These are phyloP conservation scores for Tricholoma matsutake DNA, from an alignment of 768 basidiomycete species.

Conservation along the genomic window DNA sequence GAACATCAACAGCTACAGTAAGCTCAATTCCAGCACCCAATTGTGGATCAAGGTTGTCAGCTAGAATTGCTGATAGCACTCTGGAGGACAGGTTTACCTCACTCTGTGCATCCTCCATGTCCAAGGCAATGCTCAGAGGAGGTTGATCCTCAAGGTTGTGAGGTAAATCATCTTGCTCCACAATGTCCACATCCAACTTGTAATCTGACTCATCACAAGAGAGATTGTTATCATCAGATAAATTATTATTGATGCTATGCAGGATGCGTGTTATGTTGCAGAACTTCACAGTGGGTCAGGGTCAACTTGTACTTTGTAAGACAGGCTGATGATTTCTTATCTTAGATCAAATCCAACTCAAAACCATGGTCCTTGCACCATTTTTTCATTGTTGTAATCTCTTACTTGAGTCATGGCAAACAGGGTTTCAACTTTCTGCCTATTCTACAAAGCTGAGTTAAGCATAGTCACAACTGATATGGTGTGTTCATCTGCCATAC, in stretches of 20 bases:
- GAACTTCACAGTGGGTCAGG: neutral
- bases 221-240: neutral
- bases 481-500: conserved; percentile 38
- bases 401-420: conserved; percentile 22
- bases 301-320: neutral
- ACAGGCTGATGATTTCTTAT: neutral
- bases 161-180: neutral
- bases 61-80: neutral
- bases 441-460: conserved; percentile 27
- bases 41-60: neutral
- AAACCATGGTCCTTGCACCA: neutral
- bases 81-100: neutral
- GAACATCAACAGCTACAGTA: neutral
- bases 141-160: neutral
- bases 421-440: conserved; percentile 23
- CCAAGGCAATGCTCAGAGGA: neutral
- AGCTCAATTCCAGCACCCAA: neutral
- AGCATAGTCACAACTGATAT: conserved; percentile 31
- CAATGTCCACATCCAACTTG: neutral
- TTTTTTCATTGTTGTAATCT: conserved; percentile 11
- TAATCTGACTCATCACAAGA: neutral
- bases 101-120: neutral
- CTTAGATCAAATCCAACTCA: neutral
- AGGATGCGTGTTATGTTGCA: neutral
- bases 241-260: neutral